Base-by-base conservation (phyloP, 495 filamentous ascomycete genomes). In the Podospora pseudocomata region DNA sequence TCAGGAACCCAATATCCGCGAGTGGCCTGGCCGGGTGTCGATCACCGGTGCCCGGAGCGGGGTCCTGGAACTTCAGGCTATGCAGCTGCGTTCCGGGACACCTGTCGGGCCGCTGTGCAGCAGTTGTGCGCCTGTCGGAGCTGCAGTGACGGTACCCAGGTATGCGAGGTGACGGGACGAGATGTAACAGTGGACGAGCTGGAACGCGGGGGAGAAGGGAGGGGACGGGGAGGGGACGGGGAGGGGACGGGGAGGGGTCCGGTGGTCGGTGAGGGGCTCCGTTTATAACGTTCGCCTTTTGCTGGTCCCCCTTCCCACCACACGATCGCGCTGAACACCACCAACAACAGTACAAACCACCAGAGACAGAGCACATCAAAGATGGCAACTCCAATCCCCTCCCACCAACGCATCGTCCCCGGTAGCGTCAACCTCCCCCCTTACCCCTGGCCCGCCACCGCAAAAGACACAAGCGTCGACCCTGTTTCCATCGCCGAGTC, bases 371-470 rank as follows among this genome's bases (percentile, higher is more conserved):
- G 11, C 54, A 57, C 16, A 23, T 23, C 23, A 23, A 19, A 55
- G 26, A 27, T 20, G 27, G 59, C 54, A 59, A 13, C 53, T 11
- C 28, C 32, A 32, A 69, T 59, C 11, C 30, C 60, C 19, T 87
- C 87, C 23, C 80, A 81, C 71, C 81, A 89, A 65, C 82, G 86
- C 58, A 74, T 84, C 49, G 88, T 86, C 69, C 84, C 87, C 1
- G 89, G 89, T 39, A 90, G 88, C 4, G 68, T 80, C 72, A 85
- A 86, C 65, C 77, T 87, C 63, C 76, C 80, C 3, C 69, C 80
- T 18, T 80, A 74, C 30, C 64, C 73, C 34, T 84, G 80, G 77
- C 83, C 84, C 6, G 67, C 62, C n/a, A 68, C 76, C 1, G 62
- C 72, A 39, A 32, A 66, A 19, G 65, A 73, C 26, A 68, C 78